Conservation (phyloP, 192 early-diverging fungal genomes). For the Gamsiella multidivaricata region DNA sequence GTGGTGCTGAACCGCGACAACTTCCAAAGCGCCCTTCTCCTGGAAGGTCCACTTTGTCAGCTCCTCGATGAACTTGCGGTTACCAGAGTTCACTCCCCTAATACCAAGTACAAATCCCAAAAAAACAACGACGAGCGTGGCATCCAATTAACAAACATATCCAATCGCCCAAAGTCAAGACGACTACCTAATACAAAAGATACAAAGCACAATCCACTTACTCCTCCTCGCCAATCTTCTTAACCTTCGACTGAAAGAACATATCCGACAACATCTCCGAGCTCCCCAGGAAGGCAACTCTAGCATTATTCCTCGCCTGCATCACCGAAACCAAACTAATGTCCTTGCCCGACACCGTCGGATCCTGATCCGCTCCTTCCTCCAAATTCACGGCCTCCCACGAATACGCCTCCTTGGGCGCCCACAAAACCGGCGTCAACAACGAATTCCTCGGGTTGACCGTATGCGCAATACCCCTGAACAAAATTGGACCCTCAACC, state of each 20-base stretch:
- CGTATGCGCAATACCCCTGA: slow-evolving; percentile 82
- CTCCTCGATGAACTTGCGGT: slow-evolving; percentile 78
- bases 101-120: background rate
- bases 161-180: too few relatives aligned
- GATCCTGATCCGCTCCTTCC: slow-evolving; percentile 48
- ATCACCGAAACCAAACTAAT: slow-evolving; percentile 83
- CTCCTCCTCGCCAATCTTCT: slow-evolving; percentile 34
- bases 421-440: slow-evolving; percentile 64
- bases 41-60: slow-evolving; percentile 92
- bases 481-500: slow-evolving; percentile 68
- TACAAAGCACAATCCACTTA: slow-evolving; percentile 19
- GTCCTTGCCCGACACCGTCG: slow-evolving; percentile 64
- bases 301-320: slow-evolving; percentile 90
- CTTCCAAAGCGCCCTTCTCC: slow-evolving; percentile 88
- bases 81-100: slow-evolving; percentile 62
- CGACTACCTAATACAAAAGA: slow-evolving; percentile 8
- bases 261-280: slow-evolving; percentile 84
- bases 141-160: background rate
- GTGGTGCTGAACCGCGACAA: slow-evolving; percentile 73
- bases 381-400: slow-evolving; percentile 58
- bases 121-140: background rate
- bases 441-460: slow-evolving; percentile 71
- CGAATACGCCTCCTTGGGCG: slow-evolving; percentile 76
- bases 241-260: slow-evolving; percentile 52
- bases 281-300: slow-evolving; percentile 87